A percentile compares a stretch with the other conserved stretches of the same genome.
These are phyloP conservation scores for Fusarium stilboides DNA, from an alignment of 2,329 filamentous ascomycete genomes.

Conservation along the genomic window DNA sequence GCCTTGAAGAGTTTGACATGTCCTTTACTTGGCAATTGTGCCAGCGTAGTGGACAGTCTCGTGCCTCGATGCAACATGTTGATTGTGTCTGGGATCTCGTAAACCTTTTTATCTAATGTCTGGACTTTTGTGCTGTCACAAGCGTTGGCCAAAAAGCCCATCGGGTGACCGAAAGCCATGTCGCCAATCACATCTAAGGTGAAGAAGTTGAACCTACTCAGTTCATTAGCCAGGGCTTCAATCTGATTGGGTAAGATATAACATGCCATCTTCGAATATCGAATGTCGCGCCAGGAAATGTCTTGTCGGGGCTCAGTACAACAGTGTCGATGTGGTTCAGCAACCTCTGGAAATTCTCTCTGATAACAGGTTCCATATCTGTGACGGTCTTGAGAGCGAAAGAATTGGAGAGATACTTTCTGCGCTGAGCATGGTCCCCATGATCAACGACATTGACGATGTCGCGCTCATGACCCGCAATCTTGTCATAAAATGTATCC, in stretches of 20 bases:
- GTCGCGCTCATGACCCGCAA: too few species aligned
- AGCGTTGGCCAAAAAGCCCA: neutral
- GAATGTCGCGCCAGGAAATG: too few species aligned
- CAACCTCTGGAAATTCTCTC: neutral
- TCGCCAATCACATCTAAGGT: neutral
- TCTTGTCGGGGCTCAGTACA: neutral
- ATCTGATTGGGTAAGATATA: too few species aligned
- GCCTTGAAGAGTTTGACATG: neutral
- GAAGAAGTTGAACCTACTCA: neutral
- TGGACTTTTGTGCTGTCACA: neutral
- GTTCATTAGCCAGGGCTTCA: neutral
- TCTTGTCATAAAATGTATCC: too few species aligned
- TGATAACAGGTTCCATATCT: neutral
- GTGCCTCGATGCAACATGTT: neutral
- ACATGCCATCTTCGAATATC: neutral
- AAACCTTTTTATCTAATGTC: neutral
- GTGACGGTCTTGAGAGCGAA: neutral
- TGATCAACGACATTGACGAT: too few species aligned
- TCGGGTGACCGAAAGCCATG: neutral
- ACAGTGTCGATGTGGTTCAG: neutral
- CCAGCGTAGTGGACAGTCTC: neutral
- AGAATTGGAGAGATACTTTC: neutral
- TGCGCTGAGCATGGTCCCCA: too few species aligned
- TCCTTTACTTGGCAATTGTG: neutral
- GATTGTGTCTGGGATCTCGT: neutral